These are phyloP conservation scores for Populus tremula DNA, from an alignment of 345 rosid species.

Conservation along the genomic window DNA sequence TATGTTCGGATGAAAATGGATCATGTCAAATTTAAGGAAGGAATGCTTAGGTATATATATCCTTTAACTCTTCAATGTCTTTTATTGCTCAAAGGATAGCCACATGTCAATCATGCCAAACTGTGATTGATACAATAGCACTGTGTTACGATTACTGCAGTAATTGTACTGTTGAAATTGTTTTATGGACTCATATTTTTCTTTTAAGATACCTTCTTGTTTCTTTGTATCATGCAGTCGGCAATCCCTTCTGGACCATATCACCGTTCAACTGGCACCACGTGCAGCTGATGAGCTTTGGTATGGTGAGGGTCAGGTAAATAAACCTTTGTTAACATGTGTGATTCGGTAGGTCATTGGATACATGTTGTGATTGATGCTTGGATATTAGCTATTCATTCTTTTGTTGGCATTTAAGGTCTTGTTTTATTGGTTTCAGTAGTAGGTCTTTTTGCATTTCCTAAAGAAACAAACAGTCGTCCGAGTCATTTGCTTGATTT, in stretches of 20 bases:
- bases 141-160: background rate
- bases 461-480: too few relatives aligned
- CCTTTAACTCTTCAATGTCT: background rate
- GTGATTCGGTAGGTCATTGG: too few relatives aligned
- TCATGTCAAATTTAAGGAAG: conserved; percentile 71
- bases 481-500: too few relatives aligned
- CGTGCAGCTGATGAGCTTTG: conserved; percentile 96
- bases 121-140: background rate
- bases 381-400: too few relatives aligned
- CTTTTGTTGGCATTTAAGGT: too few relatives aligned
- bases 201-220: background rate
- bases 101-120: background rate
- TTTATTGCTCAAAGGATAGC: background rate
- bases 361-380: too few relatives aligned
- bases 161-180: background rate
- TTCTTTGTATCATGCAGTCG: conserved; percentile 51
- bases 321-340: background rate
- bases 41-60: conserved; percentile 66
- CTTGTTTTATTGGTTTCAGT: too few relatives aligned
- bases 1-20: conserved; percentile 88
- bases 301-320: conserved; percentile 82
- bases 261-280: conserved; percentile 93
- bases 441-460: too few relatives aligned
- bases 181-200: background rate
- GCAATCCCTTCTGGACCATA: conserved; percentile 84